phyloP scores from a whole-genome alignment of 371 early-diverging fungal species.

The Mortierella sp. region DNA sequence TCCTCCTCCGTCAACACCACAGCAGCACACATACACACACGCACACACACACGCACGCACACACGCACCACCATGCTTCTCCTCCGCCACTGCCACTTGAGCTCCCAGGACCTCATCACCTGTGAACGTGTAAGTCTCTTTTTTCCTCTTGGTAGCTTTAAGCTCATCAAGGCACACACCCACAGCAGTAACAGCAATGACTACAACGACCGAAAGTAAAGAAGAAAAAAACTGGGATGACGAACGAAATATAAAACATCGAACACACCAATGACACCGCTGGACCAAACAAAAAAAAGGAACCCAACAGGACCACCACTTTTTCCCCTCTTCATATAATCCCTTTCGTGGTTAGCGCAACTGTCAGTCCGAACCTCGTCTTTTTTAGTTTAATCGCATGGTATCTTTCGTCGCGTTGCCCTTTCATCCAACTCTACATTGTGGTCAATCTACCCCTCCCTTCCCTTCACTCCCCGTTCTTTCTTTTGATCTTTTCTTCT shows the following conservation, averaged over 20 bases:
- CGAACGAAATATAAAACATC: not conserved
- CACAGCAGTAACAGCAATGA: not conserved
- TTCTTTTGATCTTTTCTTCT: not conserved
- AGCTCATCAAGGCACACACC: not conserved
- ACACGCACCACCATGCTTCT: slow-evolving; percentile 35
- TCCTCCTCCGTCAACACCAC: not conserved
- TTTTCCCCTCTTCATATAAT: not conserved
- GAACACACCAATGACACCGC: not conserved
- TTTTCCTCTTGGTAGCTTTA: not conserved
- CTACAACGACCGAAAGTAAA: not conserved
- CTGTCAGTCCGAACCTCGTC: not conserved
- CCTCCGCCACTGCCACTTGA: slow-evolving; percentile 49
- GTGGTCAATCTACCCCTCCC: not conserved
- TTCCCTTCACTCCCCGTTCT: too few species aligned
- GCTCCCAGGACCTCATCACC: slow-evolving; percentile 55
- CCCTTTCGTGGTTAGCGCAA: slow-evolving; percentile 8
- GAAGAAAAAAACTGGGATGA: slow-evolving; percentile 10
- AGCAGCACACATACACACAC: not conserved
- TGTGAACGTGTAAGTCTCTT: slow-evolving; percentile 43
- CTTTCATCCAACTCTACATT: not conserved
- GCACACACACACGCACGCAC: not conserved
- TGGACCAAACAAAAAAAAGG: not conserved
- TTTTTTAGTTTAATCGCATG: too few species aligned
- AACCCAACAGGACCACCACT: not conserved
- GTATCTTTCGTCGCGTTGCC: not conserved